Conservation (phyloP, 352 stramenopile species). For the Blastocystis sp. region DNA sequence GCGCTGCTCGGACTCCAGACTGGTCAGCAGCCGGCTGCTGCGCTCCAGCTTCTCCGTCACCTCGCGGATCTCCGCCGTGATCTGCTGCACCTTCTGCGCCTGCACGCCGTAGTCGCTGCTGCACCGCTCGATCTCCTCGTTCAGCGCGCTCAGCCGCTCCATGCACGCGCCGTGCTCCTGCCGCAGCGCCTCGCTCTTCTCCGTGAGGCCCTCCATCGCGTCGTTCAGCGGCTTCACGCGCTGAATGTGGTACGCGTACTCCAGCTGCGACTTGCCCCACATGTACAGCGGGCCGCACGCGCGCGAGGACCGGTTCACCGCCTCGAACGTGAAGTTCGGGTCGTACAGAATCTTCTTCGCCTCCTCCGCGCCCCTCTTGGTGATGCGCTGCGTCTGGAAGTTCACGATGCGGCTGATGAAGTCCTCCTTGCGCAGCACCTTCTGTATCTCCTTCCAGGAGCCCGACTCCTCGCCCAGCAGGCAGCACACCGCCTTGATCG, state of each 20-base stretch:
- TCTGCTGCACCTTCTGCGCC: conserved; percentile 92
- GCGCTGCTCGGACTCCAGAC: conserved; percentile 92
- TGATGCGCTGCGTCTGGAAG: conserved; percentile 95
- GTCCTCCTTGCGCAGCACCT: conserved; percentile 91
- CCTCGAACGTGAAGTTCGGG: conserved; percentile 71
- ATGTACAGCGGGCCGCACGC: conserved; percentile 97
- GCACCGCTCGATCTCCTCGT: conserved; percentile 92
- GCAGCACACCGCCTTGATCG: conserved; percentile 91
- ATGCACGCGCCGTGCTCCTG: conserved; percentile 86
- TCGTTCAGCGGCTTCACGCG: conserved; percentile 94
- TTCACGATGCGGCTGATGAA: conserved; percentile 99
- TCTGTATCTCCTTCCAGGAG: conserved; percentile 93
- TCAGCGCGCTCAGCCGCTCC: conserved; percentile 86
- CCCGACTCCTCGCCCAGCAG: conserved; percentile 94
- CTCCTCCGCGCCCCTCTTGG: conserved; percentile 74
- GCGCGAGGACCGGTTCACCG: conserved; percentile 85
- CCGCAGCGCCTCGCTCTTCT: conserved; percentile 85
- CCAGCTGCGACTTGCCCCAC: conserved; percentile 96
- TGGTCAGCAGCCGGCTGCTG: conserved; percentile 93
- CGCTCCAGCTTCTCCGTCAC: conserved; percentile 94
- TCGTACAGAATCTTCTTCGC: conserved; percentile 69
- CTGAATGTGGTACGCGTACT: conserved; percentile 95
- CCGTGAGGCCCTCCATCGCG: conserved; percentile 93
- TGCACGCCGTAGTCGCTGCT: conserved; percentile 96
- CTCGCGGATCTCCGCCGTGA: conserved; percentile 94